Percentiles rank a stretch among this genome's conserved stretches.
Conservation (phyloP, 108 stramenopile species). For the Mediolabrus comicus region DNA sequence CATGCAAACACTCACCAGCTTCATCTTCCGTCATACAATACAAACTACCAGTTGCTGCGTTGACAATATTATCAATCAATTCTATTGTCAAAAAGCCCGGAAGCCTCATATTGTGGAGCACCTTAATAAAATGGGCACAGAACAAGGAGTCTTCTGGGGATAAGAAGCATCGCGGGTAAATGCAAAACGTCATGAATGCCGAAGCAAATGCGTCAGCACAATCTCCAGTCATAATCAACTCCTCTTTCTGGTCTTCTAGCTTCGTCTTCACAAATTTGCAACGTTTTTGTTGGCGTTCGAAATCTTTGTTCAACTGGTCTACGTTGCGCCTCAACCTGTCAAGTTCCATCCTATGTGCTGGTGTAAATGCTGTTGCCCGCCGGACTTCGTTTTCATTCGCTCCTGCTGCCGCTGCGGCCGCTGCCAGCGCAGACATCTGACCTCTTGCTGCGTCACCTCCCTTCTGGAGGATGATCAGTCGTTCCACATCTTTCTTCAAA, state of each 20-base stretch:
- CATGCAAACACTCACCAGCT: slow-evolving; percentile 39
- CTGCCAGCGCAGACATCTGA: slow-evolving; percentile 36
- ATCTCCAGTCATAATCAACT: slow-evolving; percentile 36
- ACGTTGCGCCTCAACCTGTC: slow-evolving; percentile 56
- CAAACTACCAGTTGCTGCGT: slow-evolving; percentile 58
- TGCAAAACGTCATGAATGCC: slow-evolving; percentile 68
- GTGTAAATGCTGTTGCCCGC: slow-evolving; percentile 45
- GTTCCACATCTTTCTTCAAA: slow-evolving; percentile 68
- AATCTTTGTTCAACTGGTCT: slow-evolving; percentile 49
- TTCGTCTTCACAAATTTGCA: slow-evolving; percentile 41
- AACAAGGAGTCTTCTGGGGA: slow-evolving; percentile 88
- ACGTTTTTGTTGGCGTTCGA: slow-evolving; percentile 66
- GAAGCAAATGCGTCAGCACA: slow-evolving; percentile 31
- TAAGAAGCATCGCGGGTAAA: slow-evolving; percentile 68
- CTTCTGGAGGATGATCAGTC: slow-evolving; percentile 50
- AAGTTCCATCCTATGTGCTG: slow-evolving; percentile 40
- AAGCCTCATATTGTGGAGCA: slow-evolving; percentile 75
- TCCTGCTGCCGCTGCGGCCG: slow-evolving; percentile 49
- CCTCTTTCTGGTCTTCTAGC: slow-evolving; percentile 44
- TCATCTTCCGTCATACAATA: slow-evolving; percentile 88
- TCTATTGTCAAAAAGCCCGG: slow-evolving; percentile 79
- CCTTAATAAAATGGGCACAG: slow-evolving; percentile 69
- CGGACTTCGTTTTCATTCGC: slow-evolving; percentile 32
- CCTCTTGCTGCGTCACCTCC: slow-evolving; percentile 32
- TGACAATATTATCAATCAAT: slow-evolving; percentile 66